These are phyloP conservation scores for Volvox carteri DNA, from an alignment of 163 green algal genomes.

Conservation along the genomic window DNA sequence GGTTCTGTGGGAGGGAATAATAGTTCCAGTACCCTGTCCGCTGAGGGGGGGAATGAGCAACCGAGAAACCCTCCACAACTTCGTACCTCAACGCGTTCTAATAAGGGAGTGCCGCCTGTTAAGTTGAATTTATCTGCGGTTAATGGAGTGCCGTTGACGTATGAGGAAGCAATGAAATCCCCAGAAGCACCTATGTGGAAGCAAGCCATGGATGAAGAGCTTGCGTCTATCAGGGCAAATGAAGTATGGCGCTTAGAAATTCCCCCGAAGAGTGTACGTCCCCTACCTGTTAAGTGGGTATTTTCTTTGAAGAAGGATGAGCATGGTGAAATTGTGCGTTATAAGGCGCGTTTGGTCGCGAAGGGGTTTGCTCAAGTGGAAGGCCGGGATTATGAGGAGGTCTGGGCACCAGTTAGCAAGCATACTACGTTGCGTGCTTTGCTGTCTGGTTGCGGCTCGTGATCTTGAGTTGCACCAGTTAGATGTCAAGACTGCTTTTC, in stretches of 20 bases:
- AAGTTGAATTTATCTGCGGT: not conserved
- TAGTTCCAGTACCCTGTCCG: not conserved
- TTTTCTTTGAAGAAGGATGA: not conserved
- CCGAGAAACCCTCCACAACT: too few species aligned
- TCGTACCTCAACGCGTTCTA: not conserved
- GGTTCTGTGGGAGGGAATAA: not conserved
- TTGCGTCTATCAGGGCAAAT: not conserved
- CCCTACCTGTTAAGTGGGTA: not conserved
- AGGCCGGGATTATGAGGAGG: slow-evolving; percentile 55
- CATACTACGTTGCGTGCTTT: slow-evolving; percentile 51
- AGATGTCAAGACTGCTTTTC: slow-evolving; percentile 75
- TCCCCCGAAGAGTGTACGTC: not conserved
- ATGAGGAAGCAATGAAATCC: not conserved
- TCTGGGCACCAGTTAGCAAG: slow-evolving; percentile 50
- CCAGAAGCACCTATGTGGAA: not conserved
- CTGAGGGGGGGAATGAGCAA: not conserved
- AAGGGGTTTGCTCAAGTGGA: slow-evolving; percentile 40
- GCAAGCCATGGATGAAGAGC: not conserved
- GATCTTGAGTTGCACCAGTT: slow-evolving; percentile 64
- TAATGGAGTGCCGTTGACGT: not conserved
- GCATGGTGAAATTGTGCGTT: not conserved
- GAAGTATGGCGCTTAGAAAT: not conserved
- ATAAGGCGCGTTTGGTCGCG: too few species aligned
- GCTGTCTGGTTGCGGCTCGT: slow-evolving; percentile 18
- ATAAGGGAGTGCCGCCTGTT: not conserved